phyloP scores from a whole-genome alignment of 1,284 basidiomycete genomes.

The Cryptococcus hybrid region DNA sequence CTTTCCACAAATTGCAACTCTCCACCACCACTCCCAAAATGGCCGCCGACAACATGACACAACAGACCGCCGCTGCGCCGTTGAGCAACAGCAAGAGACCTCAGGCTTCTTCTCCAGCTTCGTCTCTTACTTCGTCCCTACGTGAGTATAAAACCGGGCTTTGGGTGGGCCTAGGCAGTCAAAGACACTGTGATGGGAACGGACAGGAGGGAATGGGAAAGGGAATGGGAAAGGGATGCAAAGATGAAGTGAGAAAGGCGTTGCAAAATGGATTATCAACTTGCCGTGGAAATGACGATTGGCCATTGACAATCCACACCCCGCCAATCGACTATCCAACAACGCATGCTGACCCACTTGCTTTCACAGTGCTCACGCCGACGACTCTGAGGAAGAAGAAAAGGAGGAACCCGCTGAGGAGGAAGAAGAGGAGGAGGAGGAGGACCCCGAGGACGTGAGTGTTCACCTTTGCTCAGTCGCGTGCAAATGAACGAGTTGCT shows the following conservation, averaged over 20 bases:
- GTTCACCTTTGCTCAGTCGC: background rate
- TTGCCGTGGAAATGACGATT: too few species aligned
- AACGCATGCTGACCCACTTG: background rate
- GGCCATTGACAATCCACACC: too few species aligned
- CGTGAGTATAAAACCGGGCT: background rate
- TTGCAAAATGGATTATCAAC: background rate
- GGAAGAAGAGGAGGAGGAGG: conserved; percentile 52
- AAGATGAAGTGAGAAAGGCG: background rate
- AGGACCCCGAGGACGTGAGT: conserved; percentile 70
- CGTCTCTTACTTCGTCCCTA: conserved; percentile 1
- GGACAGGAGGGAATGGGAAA: background rate
- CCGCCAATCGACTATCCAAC: background rate
- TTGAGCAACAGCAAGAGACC: conserved; percentile 10
- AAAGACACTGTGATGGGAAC: background rate
- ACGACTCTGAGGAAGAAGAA: conserved; percentile 45
- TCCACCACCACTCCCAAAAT: conserved; percentile 6
- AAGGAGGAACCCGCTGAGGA: conserved; percentile 46
- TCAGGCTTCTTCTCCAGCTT: conserved; percentile 19
- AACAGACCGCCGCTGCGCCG: conserved; percentile 5
- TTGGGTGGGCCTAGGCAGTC: background rate
- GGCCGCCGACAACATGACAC: conserved; percentile 8
- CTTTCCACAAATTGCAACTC: background rate
- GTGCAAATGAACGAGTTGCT: background rate
- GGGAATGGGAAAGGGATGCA: background rate
- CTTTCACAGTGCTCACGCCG: conserved; percentile 46